Evolutionary conservation across 208 protist species (phyloP), one percentile per base, ranked within the genome.

Genomic region (Tritrichomonas musculus): DNA sequence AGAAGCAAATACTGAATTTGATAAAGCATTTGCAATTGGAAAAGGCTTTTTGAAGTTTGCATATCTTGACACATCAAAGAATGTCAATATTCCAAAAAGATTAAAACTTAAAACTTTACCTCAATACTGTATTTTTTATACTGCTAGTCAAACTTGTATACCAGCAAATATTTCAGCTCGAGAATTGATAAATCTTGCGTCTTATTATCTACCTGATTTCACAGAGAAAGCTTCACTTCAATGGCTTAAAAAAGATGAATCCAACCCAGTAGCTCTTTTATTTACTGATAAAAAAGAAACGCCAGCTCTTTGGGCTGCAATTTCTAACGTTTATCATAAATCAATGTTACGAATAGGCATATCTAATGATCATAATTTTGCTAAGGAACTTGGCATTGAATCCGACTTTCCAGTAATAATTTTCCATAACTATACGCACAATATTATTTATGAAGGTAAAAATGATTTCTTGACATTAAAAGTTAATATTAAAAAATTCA

Each of bases 41-140:
- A 88, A 88, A 88, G 77, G 77, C 53, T 88, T 88, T 88, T 11
- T 88, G 0, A 88, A 88, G 27, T 88, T 88, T 57, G 77, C 47
- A 41, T 88, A 88, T 49, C 27, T 88, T 14, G 77, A 88, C 44
- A 39, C 77, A 57, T 0, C 47, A 1, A 88, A 88, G 30, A 60
- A 44, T 11, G n/a, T 36, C 25, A 25, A 47, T 36, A 33, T 53
- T 50, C 41, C 41, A 88, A 53, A 47, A 39, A 5, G 41, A 55
- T 50, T 88, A 20, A n/a, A 88, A 47, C 41, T 88, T 27, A 33
- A 88, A 53, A 27, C 20, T 20, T n/a, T 69, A 8, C 77, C 77
- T 53, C 39, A 13, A 14, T 88, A 47, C 39, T 88, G 77, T n/a
- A 39, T 88, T 57, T 88, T 53, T 57, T 47, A 57, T n/a, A 47